Evolutionary conservation across 768 basidiomycete species (phyloP).

Genomic region (Collybia mongolica): DNA sequence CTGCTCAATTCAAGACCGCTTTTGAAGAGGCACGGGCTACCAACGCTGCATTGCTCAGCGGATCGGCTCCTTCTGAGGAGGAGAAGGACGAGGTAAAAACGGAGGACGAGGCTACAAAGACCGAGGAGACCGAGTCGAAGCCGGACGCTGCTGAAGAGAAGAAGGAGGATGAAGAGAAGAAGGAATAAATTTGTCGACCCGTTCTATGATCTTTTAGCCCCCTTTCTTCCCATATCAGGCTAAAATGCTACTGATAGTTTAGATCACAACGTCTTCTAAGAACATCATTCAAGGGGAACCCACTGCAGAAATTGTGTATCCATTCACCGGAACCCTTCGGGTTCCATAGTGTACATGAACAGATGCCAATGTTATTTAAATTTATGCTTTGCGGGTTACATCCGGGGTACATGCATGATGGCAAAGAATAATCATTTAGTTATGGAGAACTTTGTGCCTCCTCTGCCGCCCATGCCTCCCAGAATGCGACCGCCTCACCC

Average conservation of each 20-base stretch:
- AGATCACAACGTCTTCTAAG: constrained; percentile 14
- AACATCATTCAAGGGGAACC: constrained; percentile 5
- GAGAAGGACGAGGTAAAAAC: constrained; percentile 26
- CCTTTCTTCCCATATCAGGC: constrained; percentile 14
- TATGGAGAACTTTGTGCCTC: constrained; percentile 34
- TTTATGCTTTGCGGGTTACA: constrained; percentile 3
- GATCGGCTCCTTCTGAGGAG: constrained; percentile 22
- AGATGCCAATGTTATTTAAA: constrained; percentile 7
- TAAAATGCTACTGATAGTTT: constrained; percentile 20
- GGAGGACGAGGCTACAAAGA: constrained; percentile 21
- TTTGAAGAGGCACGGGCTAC: constrained; percentile 84
- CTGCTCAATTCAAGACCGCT: constrained; percentile 81
- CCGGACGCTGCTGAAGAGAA: constrained; percentile 29
- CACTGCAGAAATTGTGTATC: constrained; percentile 4
- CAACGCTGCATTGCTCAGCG: constrained; percentile 47
- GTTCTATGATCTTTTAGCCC: not conserved
- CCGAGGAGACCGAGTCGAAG: constrained; percentile 21
- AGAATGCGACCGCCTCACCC: constrained; percentile 65
- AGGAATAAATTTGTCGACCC: constrained; percentile 10
- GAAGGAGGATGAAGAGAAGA: constrained; percentile 25
- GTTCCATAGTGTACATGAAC: constrained; percentile 8
- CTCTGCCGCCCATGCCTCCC: constrained; percentile 75
- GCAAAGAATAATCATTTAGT: constrained; percentile 1
- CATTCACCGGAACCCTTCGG: not conserved
- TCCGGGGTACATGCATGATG: constrained; percentile 5